These are phyloP conservation scores for Candida peoriensis DNA, from an alignment of 805 yeast genomes.

Conservation along the genomic window DNA sequence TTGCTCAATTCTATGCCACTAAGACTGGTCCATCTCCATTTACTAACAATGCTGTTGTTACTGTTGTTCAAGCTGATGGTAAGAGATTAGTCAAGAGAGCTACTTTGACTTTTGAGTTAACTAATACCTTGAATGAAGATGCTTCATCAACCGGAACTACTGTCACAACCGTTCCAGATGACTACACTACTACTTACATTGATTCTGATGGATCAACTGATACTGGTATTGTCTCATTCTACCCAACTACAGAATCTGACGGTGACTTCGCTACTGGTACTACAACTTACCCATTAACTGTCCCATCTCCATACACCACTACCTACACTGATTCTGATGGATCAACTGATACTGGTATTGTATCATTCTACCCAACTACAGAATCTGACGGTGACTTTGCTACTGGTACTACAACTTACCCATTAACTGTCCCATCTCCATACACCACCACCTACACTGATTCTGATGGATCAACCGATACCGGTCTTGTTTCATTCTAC, in stretches of 20 bases:
- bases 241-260: constrained; percentile 4
- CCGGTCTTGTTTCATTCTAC: constrained; percentile 6
- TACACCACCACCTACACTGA: constrained; percentile 6
- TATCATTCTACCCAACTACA: constrained; percentile 5
- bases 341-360: constrained; percentile 4
- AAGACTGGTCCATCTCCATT: constrained; percentile 62
- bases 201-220: neutral
- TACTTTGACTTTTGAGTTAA: neutral
- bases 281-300: neutral
- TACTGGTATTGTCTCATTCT: constrained; percentile 2
- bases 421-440: neutral
- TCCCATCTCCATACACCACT: constrained; percentile 5
- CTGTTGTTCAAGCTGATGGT: neutral
- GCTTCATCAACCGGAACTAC: neutral
- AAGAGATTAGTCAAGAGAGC: constrained; percentile 17
- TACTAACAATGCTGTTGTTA: constrained; percentile 13
- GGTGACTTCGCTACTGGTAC: neutral
- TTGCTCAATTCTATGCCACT: constrained; percentile 40
- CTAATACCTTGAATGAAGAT: neutral
- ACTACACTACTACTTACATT: constrained; percentile 24
- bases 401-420: constrained; percentile 5
- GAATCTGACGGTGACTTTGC: constrained; percentile 2
- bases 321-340: constrained; percentile 3
- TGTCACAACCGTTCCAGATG: constrained; percentile 8
- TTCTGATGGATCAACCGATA: constrained; percentile 1